Base-by-base conservation (phyloP, 2,329 filamentous ascomycete genomes). In the Epichloe brachyelytri region DNA sequence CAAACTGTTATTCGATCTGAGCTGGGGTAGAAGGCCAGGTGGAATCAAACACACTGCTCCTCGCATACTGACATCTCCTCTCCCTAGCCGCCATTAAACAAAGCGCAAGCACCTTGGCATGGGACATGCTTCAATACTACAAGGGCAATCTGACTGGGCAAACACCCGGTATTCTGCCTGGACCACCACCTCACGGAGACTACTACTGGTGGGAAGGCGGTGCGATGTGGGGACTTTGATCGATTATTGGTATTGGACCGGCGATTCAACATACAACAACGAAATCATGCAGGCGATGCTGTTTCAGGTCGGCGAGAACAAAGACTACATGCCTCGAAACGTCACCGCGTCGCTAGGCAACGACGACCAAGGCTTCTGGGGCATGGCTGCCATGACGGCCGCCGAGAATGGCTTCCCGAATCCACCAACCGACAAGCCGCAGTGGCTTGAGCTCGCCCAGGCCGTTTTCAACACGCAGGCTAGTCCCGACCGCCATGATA, bases 121-220 rank as follows among this genome's bases (percentile, higher is more conserved):
- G 66, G 61, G 72, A 75, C 51, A 56, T 75, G 56, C 57, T 75
- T 51, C 63, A 66, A 49, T 74, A 72, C 58, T 75, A 75, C 56
- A 60, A 71, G 11, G 73, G 72, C 53, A 72, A 72, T 55, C 54
- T 68, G 49, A 64, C 70, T 0, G 72, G 72, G 17, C 62, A 67
- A 55, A 70, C 67, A 3, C 70, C 71, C 3, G 73, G 72, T n/a
- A 73, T 74, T 51, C 62, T 75, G 5, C 72, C 72, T 10, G 71
- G 72, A 7, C 72, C 72, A 43, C 72, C 72, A 7, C 68, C 71
- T 4, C 60, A 53, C 19, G 71, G 71, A 22, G 65, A 68, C 44
- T 80, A 79, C 60, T 83, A 83, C 68, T 85, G 80, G 80, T 85
- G 80, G 81, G 79, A 84, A 63, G 77, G 73, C 15, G 75, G 78